Evolutionary conservation across 768 basidiomycete genomes (phyloP).

Genomic region (Tremella fuciformis): DNA sequence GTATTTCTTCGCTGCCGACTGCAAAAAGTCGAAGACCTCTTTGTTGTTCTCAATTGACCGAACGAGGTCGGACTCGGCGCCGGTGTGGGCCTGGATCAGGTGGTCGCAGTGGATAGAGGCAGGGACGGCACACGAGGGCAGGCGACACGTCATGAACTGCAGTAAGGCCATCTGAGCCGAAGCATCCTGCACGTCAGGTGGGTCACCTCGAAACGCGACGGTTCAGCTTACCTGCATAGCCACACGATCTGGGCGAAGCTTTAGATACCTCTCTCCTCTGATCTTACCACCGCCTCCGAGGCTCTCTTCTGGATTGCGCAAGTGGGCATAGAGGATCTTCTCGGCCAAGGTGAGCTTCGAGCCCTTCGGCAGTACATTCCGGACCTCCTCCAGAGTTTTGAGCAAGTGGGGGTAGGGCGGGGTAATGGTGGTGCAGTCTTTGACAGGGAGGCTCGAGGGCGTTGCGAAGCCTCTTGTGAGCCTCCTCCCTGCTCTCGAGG

Average conservation of each 20-base stretch:
- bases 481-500: no score
- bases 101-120: constrained; percentile 91
- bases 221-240: constrained; percentile 84
- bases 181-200: constrained; percentile 51
- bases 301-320: constrained; percentile 71
- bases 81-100: constrained; percentile 87
- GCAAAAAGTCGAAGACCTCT: constrained; percentile 96
- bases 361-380: constrained; percentile 61
- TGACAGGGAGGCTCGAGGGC: constrained; percentile 54
- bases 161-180: constrained; percentile 62
- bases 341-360: constrained; percentile 90
- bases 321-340: constrained; percentile 94
- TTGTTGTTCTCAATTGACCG: constrained; percentile 81
- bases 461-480: constrained; percentile 43
- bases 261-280: constrained; percentile 83
- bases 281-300: constrained; percentile 66
- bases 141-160: constrained; percentile 97
- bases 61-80: constrained; percentile 73
- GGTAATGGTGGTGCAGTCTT: constrained; percentile 70
- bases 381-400: constrained; percentile 67
- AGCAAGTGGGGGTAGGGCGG: constrained; percentile 77
- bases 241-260: constrained; percentile 84
- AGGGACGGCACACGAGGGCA: constrained; percentile 72
- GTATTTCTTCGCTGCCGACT: constrained; percentile 68
- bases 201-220: not conserved